These are phyloP conservation scores for Sarcocystis neurona DNA, from an alignment of 169 alveolate genomes.

Conservation along the genomic window DNA sequence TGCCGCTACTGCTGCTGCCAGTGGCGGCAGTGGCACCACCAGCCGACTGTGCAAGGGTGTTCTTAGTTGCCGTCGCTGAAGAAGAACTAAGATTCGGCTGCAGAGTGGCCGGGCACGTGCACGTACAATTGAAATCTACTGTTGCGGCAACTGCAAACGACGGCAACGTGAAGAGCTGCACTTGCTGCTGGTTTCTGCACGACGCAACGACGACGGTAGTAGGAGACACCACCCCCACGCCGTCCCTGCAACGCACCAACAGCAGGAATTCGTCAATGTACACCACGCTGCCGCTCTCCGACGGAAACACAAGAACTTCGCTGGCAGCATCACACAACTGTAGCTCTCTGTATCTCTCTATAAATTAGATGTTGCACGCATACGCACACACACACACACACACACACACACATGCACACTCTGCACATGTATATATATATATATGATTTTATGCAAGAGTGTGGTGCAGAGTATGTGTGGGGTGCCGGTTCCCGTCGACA, in stretches of 20 bases:
- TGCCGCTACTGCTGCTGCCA: background rate
- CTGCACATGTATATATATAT: background rate
- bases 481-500: too few species aligned
- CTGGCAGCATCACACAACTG: too few species aligned
- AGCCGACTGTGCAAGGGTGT: too few species aligned
- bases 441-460: too few species aligned
- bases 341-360: too few species aligned
- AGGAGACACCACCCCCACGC: background rate
- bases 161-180: background rate
- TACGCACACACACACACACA: too few species aligned
- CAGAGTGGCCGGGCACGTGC: constrained; percentile 18
- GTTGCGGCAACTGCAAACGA: background rate
- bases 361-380: too few species aligned
- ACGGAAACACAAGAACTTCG: too few species aligned
- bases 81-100: background rate
- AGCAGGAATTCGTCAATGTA: too few species aligned
- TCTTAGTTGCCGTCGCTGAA: too few species aligned
- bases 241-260: constrained; percentile 1
- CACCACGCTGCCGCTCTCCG: too few species aligned
- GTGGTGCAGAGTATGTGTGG: too few species aligned
- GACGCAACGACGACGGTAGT: background rate
- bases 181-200: background rate
- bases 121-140: background rate
- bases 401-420: background rate
- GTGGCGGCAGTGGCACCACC: background rate